Base-by-base conservation (phyloP, 306 rosid genomes). In the Oxytropis ochrocephala region DNA sequence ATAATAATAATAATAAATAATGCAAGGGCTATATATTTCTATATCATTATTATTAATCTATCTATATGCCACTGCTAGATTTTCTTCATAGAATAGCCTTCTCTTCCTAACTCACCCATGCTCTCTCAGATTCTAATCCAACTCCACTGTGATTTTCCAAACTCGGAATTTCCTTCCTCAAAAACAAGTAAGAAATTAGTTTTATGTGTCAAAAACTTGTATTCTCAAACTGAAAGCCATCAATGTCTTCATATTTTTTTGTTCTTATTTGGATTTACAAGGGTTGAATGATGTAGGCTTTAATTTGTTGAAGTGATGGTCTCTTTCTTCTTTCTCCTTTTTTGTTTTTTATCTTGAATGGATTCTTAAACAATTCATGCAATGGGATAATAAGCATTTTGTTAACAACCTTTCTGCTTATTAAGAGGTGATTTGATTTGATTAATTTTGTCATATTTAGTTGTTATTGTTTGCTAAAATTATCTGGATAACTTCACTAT, bases 141-240 rank as follows among this genome's bases (percentile, higher is more conserved):
- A 33, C 38, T 33, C 57, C 73, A 47, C 49, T 61, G 39, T 65
- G 80, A 2, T 39, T 78, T 70, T 78, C 82, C 29, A 30, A 60
- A 72, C 80, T 65, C 61, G 30, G 69, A 65, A 58, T 70, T 77
- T 65, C 62, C 75, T 74, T 72, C 57, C 80, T 78, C 81, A 27
- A 46, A 13, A 33, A 69, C 67, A 78, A 88, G 88, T 87, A 81
- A 77, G 78, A 64, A 73, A 56, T 68, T 64, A 11, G 29, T 39
- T 70, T 80, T 3, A 73, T 60, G 16, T 8, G 29, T 71, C 21
- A 71, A 71, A 53, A 54, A n/a, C 32, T 46, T 2, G 46, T 4
- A 17, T 53, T 36, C 72, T 19, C 29, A 10, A 21, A 30, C 70
- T 74, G 24, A 29, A 16, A 33, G 16, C 19, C 76, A 54, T 49